phyloP scores from a whole-genome alignment of 495 filamentous ascomycete genomes.

The Tricharina praecox region DNA sequence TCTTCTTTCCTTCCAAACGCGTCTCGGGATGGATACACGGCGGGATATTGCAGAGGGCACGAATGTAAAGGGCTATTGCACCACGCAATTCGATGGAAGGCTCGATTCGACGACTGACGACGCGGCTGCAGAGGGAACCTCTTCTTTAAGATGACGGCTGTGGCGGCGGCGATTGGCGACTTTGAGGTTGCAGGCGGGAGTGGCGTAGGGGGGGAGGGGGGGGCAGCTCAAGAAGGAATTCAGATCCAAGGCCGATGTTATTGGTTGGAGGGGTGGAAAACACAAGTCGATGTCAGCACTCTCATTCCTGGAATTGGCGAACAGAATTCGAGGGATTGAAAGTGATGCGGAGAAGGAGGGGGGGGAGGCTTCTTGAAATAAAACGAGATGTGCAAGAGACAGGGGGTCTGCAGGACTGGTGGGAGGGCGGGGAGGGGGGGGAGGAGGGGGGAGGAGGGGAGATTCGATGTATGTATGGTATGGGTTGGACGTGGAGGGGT shows the following conservation, averaged over 20 bases:
- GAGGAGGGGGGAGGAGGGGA: background rate
- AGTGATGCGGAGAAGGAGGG: conserved; percentile 4
- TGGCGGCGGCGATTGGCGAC: conserved; percentile 5
- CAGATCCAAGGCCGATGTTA: too few species aligned
- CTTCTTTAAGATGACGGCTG: background rate
- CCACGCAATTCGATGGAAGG: too few species aligned
- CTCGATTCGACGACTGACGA: too few species aligned
- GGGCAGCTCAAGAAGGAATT: too few species aligned
- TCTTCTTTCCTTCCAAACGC: background rate
- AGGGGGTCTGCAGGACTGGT: too few species aligned
- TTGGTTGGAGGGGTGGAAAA: background rate
- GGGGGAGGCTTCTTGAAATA: conserved; percentile 7
- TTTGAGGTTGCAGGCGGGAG: conserved; percentile 2
- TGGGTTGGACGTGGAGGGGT: background rate
- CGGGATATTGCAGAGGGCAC: background rate
- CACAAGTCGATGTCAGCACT: conserved; percentile 3
- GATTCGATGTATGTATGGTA: background rate
- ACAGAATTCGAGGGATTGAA: conserved; percentile 8
- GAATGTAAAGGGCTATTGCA: too few species aligned
- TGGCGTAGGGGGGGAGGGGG: conserved; percentile 1
- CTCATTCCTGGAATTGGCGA: conserved; percentile 8
- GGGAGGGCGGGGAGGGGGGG: conserved; percentile 2
- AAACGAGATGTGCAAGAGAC: conserved; percentile 8
- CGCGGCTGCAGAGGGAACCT: too few species aligned
- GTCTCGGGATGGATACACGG: background rate